Evolutionary conservation across 495 filamentous ascomycete genomes (phyloP).

Genomic region (Aspergillus panamensis): DNA sequence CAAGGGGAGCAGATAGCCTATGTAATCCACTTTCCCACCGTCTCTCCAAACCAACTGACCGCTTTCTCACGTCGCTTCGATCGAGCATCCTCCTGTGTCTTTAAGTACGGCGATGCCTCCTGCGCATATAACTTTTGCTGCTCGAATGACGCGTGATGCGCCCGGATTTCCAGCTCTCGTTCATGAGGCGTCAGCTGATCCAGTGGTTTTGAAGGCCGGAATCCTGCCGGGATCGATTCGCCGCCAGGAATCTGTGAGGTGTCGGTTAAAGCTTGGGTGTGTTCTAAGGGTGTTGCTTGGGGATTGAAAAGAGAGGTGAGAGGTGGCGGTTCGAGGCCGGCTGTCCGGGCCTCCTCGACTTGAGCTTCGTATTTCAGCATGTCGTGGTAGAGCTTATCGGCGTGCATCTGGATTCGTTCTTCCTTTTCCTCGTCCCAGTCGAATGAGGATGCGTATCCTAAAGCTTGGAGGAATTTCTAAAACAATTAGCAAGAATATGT

Average conservation of each 20-base stretch:
- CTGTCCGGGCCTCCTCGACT: conserved; percentile 62
- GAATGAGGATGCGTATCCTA: conserved; percentile 77
- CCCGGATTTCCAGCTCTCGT: conserved; percentile 61
- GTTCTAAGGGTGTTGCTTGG: conserved; percentile 21
- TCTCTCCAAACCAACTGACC: conserved; percentile 51
- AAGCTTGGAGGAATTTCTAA: conserved; percentile 81
- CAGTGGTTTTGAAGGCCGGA: conserved; percentile 50
- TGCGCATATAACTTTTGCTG: conserved; percentile 53
- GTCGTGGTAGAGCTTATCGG: conserved; percentile 80
- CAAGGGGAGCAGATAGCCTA: conserved; percentile 18
- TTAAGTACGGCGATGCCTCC: conserved; percentile 51
- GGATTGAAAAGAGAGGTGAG: conserved; percentile 42
- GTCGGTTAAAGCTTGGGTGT: background rate
- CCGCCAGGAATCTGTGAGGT: conserved; percentile 36
- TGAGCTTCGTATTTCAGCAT: conserved; percentile 74
- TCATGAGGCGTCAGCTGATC: conserved; percentile 59
- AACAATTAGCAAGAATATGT: background rate
- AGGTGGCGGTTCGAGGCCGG: conserved; percentile 45
- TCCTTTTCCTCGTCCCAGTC: conserved; percentile 64
- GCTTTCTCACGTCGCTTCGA: conserved; percentile 58
- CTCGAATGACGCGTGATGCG: conserved; percentile 57
- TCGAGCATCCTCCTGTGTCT: conserved; percentile 55
- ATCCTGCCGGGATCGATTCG: conserved; percentile 32
- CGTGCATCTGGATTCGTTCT: conserved; percentile 93
- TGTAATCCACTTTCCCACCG: conserved; percentile 44